These are phyloP conservation scores for Torulaspora microellipsoides DNA, from an alignment of 805 yeast species.

Conservation along the genomic window DNA sequence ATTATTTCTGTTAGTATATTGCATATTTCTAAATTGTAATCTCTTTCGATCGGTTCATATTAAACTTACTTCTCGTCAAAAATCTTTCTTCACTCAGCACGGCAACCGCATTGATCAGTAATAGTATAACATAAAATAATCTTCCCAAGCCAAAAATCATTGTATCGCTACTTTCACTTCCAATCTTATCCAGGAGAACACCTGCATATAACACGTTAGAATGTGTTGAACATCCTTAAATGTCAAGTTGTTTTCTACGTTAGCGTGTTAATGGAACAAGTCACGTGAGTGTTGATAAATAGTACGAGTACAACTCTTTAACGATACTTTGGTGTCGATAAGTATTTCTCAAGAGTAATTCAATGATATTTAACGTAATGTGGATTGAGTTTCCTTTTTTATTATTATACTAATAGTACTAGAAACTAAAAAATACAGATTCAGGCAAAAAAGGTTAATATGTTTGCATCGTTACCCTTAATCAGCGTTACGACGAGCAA, in stretches of 20 bases:
- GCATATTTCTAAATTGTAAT: not conserved
- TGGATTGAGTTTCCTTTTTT: slow-evolving; percentile 15
- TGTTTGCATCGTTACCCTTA: slow-evolving; percentile 33
- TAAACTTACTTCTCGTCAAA: slow-evolving; percentile 48
- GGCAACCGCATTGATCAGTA: slow-evolving; percentile 70
- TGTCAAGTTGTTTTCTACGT: no score
- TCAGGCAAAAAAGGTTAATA: slow-evolving; percentile 10
- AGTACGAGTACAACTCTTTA: no score
- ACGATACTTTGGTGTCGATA: no score
- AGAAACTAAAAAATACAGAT: slow-evolving; percentile 17
- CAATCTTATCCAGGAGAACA: no score
- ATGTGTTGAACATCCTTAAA: no score
- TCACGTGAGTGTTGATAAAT: no score
- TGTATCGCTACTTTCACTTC: not conserved
- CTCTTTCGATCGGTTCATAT: not conserved
- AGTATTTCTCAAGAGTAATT: no score
- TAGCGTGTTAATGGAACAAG: no score
- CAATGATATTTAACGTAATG: slow-evolving; percentile 5
- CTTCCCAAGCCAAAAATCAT: slow-evolving; percentile 58
- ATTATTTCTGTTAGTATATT: slow-evolving; percentile 1
- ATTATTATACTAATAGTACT: slow-evolving; percentile 17
- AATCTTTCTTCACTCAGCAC: slow-evolving; percentile 78
- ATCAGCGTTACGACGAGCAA: slow-evolving; percentile 87
- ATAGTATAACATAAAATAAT: slow-evolving; percentile 48
- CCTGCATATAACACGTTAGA: no score